Evolutionary conservation across 2,329 filamentous ascomycete species (phyloP).

Genomic region (Paraconiothyrium sp.): DNA sequence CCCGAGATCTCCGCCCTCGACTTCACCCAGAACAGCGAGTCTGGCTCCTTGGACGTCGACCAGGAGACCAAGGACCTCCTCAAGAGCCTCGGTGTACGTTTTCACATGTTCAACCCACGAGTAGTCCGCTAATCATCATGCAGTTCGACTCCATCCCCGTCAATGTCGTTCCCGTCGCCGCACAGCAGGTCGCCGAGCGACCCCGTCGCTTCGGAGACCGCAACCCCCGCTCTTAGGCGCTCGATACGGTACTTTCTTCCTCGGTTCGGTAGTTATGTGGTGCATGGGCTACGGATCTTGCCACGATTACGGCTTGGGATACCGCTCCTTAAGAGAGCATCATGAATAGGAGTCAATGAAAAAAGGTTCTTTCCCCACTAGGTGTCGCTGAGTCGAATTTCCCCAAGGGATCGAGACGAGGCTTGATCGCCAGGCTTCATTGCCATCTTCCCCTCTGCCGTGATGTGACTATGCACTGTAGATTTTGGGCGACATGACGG

Average conservation of each 20-base stretch:
- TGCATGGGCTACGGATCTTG: constrained; percentile 96
- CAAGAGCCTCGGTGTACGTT: constrained; percentile 97
- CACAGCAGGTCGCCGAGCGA: constrained; percentile 87
- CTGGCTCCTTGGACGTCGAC: constrained; percentile 93
- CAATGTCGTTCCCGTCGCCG: constrained; percentile 90
- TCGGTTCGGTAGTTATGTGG: constrained; percentile 47
- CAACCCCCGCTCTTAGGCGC: constrained; percentile 47
- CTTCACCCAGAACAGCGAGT: constrained; percentile 94
- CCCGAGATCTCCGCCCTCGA: constrained; percentile 98
- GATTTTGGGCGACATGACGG: neutral
- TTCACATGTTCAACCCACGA: neutral
- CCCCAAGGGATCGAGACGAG: constrained; percentile 66
- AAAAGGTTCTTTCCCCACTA: constrained; percentile 60
- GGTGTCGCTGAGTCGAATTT: constrained; percentile 85
- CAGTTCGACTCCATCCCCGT: constrained; percentile 98
- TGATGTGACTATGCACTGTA: constrained; percentile 17
- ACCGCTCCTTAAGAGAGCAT: constrained; percentile 63
- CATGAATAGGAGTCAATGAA: constrained; percentile 75
- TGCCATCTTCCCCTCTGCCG: constrained; percentile 66
- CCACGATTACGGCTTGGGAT: constrained; percentile 91
- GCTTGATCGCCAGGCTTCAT: constrained; percentile 98
- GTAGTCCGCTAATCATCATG: constrained; percentile 22
- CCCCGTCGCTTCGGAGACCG: constrained; percentile 80
- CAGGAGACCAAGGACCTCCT: constrained; percentile 99
- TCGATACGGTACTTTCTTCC: constrained; percentile 60